These are phyloP conservation scores for Sinapis alba DNA, from an alignment of 441 rosid genomes.

Conservation along the genomic window DNA sequence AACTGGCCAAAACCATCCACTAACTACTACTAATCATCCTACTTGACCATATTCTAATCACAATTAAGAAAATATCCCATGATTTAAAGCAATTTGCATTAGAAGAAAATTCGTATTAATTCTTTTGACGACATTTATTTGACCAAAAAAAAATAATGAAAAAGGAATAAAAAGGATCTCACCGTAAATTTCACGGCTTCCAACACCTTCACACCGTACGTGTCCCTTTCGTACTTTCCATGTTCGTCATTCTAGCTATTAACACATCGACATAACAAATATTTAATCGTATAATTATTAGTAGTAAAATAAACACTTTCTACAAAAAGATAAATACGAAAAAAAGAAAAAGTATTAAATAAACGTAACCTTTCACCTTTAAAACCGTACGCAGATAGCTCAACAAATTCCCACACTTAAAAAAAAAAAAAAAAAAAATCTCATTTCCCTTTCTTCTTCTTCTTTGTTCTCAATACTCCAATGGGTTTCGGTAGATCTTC, in stretches of 20 bases:
- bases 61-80: neutral
- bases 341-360: neutral
- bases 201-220: slow-evolving; percentile 30
- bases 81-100: neutral
- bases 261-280: neutral
- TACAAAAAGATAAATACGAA: slow-evolving; percentile 12
- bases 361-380: slow-evolving; percentile 6
- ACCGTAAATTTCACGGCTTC: slow-evolving; percentile 12
- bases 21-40: slow-evolving; percentile 13
- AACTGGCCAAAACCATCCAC: neutral
- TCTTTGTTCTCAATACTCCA: neutral
- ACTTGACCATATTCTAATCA: slow-evolving; percentile 12
- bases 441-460: neutral
- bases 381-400: slow-evolving; percentile 32
- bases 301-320: neutral
- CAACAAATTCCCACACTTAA: slow-evolving; percentile 14
- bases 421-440: neutral
- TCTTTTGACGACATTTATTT: neutral
- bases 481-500: slow-evolving; percentile 40
- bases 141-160: neutral
- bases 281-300: neutral
- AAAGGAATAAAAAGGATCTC: neutral
- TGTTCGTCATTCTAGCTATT: neutral
- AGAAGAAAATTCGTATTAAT: neutral
- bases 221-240: slow-evolving; percentile 34